Evolutionary conservation across 1,284 basidiomycete species (phyloP), one percentile per base, ranked within the genome.

Genomic region (Tilletia horrida): DNA sequence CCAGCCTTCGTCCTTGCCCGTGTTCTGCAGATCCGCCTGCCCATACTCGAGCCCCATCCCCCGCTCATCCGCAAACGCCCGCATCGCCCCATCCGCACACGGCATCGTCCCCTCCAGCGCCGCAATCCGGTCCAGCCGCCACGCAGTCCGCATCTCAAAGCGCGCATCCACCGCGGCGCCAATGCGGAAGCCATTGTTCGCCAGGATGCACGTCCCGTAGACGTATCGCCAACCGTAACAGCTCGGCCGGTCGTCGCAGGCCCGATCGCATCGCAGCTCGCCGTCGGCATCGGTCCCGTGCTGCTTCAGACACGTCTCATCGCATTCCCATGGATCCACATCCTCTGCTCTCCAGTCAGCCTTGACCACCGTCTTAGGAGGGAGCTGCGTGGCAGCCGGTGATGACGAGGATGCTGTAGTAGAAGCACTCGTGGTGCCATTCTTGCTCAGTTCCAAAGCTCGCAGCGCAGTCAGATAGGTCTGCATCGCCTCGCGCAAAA

Each of bases 61-160:
- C 13, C 29, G 8, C 55, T 18, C 29, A 40, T 59, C 55, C 18
- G 55, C 29, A 25, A 14, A 18, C 29, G 11, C 13, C 3, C 55
- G 55, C 13, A 31, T 31, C 9, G 3, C 29, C 2, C 9, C 27
- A 16, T 59, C 55, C 16, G 55, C 27, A n/a, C 55, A 59, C 4
- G 55, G 55, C 55, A 59, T 59, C 13, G 29, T 27, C 2, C 29
- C 27, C 35, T 59, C 55, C 25, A 59, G 29, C 3, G 55, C 55
- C 35, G 55, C 55, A 27, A 59, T 59, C 27, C 55, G 55, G 16
- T 59, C 55, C 6, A 59, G 55, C 1, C 55, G 27, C 55, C 55
- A 59, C 14, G 55, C 55, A 3, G 55, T 59, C 27, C 55, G 23
- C 27, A 59, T 59, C 18, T 59, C 16, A 3, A 59, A 35, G 7